Conservation (phyloP, 2,329 filamentous ascomycete species). For the Venturia nashicola region DNA sequence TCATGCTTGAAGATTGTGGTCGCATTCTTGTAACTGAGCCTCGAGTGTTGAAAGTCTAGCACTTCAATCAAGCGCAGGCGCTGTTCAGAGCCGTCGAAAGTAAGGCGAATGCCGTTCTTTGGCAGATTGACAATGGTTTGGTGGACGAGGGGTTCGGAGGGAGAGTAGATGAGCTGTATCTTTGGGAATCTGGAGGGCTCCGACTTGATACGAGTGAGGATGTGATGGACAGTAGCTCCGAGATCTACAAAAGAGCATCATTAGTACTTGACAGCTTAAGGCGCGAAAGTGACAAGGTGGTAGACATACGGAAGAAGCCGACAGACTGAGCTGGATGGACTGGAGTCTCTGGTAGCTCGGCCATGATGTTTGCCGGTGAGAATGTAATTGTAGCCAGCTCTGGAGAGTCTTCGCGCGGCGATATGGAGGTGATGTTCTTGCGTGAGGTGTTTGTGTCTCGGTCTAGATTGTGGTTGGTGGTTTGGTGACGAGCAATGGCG, state of each 20-base stretch:
- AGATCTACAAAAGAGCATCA: conserved; percentile 46
- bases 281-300: conserved; percentile 9
- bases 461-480: not conserved
- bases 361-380: not conserved
- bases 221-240: conserved; percentile 81
- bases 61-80: conserved; percentile 84
- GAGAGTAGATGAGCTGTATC: conserved; percentile 71
- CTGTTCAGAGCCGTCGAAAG: conserved; percentile 90
- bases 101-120: conserved; percentile 74
- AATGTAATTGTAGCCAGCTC: not conserved
- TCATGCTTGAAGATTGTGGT: conserved; percentile 37
- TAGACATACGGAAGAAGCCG: conserved; percentile 43
- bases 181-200: conserved; percentile 73
- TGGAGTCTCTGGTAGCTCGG: conserved; percentile 32
- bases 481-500: not conserved
- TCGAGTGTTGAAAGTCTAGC: conserved; percentile 74
- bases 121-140: conserved; percentile 68
- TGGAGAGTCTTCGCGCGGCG: not conserved
- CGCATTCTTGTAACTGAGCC: conserved; percentile 72
- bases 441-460: not conserved
- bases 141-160: conserved; percentile 58
- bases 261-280: conserved; percentile 11
- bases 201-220: conserved; percentile 76
- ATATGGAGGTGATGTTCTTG: not conserved
- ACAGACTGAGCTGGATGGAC: conserved; percentile 55